Base-by-base conservation (phyloP, 2,329 filamentous ascomycete genomes). In the Colletotrichum endophyticum region DNA sequence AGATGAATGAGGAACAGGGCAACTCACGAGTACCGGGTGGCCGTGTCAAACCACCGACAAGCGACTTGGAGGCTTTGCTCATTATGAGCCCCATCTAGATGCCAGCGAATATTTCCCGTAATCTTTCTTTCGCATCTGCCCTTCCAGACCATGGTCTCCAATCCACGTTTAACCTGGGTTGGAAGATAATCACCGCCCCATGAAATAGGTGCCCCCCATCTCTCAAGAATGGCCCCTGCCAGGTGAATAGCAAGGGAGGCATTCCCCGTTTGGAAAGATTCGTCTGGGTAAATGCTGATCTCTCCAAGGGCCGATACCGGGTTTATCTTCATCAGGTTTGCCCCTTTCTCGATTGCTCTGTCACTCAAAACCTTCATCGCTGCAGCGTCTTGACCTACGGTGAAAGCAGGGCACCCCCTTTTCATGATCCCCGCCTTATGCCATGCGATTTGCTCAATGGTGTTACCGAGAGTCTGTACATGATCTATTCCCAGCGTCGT, bases 1-100 rank as follows among this genome's bases (percentile, higher is more conserved):
- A 6, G 15, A n/a, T 2, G 8, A 30, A 12, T 34, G 6, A 8
- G 59, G 11, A 27, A 13, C 5, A n/a, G 28, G 0, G 6, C 6
- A 6, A 32, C 59, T 34, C 30, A 62, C 59, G 9, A 30, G 9
- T n/a, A 5, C 5, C 12, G 19, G 28, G 19, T 32, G 2, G 13
- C 30, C 5, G 6, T 32, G 27, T 32, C 19, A 8, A 62, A 62
- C 59, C 59, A 62, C 5, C 59, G 30, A 62, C 59, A 62, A n/a
- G 30, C 19, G 1, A 62, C 59, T 8, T 34, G 19, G 6, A 62
- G 30, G 7, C 59, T 62, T 32, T 34, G 30, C 59, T 62, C 59
- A 15, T n/a, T 34, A 25, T 62, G 59, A 5, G 59, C 30, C 7
- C 59, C 16, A 34, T 62, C 59, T 4, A 62, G 30, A 32, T 62